These are phyloP conservation scores for Epichloe scottii DNA, from an alignment of 2,329 filamentous ascomycete genomes.

Conservation along the genomic window DNA sequence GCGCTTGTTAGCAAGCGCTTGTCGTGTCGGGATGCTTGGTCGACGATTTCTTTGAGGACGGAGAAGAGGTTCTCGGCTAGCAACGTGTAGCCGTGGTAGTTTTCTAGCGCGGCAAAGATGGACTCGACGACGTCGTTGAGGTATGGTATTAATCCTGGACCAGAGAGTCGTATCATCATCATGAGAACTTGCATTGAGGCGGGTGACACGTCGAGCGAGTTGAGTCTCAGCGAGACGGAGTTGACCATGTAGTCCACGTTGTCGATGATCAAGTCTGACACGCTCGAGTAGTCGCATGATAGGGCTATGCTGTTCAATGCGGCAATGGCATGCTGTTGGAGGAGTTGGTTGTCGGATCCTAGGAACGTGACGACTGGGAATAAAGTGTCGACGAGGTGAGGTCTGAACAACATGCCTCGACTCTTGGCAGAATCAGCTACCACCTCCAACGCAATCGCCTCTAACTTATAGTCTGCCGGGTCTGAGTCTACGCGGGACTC, in stretches of 20 bases:
- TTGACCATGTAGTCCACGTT: conserved; percentile 98
- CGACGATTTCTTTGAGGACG: conserved; percentile 70
- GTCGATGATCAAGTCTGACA: conserved; percentile 69
- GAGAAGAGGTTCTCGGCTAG: conserved; percentile 79
- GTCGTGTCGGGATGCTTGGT: conserved; percentile 58
- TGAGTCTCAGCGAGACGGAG: conserved; percentile 75
- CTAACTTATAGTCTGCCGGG: conserved; percentile 54
- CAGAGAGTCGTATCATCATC: conserved; percentile 89
- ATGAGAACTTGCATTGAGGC: conserved; percentile 80
- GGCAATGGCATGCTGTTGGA: conserved; percentile 72
- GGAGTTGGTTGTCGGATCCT: conserved; percentile 51
- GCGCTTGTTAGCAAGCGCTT: conserved; percentile 33
- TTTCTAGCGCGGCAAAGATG: conserved; percentile 86
- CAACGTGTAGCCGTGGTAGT: conserved; percentile 82
- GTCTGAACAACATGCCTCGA: conserved; percentile 56
- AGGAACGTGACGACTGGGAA: conserved; percentile 88
- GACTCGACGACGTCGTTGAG: conserved; percentile 84
- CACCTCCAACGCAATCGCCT: conserved; percentile 70
- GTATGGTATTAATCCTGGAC: conserved; percentile 69
- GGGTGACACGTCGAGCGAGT: conserved; percentile 83
- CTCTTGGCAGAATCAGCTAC: conserved; percentile 63
- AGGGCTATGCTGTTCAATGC: conserved; percentile 69
- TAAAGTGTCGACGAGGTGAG: conserved; percentile 79
- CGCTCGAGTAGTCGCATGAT: conserved; percentile 60
- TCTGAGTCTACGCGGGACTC: conserved; percentile 37